These are phyloP conservation scores for Gaeumannomyces tritici DNA, from an alignment of 2,329 filamentous ascomycete species.

Conservation along the genomic window DNA sequence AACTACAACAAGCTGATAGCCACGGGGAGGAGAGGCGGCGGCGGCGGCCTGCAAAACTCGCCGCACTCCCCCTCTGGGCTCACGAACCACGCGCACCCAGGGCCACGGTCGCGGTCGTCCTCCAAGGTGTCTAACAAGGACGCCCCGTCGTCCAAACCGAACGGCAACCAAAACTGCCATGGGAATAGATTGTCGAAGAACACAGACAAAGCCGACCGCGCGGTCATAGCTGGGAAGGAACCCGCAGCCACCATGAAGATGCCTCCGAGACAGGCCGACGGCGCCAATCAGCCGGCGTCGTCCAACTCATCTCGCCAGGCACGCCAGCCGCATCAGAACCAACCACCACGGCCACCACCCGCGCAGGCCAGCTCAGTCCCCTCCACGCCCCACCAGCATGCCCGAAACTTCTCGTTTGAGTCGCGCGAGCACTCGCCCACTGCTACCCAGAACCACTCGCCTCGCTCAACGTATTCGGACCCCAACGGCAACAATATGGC, in stretches of 20 bases:
- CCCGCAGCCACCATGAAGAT: slow-evolving; percentile 31
- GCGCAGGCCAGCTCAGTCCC: slow-evolving; percentile 79
- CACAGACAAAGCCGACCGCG: slow-evolving; percentile 50
- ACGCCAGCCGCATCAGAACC: slow-evolving; percentile 3
- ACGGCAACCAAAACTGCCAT: slow-evolving; percentile 38
- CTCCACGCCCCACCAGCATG: slow-evolving; percentile 84
- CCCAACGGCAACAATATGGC: slow-evolving; percentile 63
- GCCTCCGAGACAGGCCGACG: slow-evolving; percentile 32
- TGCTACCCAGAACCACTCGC: slow-evolving; percentile 69
- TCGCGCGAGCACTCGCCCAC: slow-evolving; percentile 74
- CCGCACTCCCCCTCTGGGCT: slow-evolving; percentile 47
- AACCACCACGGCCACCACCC: slow-evolving; percentile 19
- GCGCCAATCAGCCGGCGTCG: slow-evolving; percentile 7
- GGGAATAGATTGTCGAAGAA: slow-evolving; percentile 51
- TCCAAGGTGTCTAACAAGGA: slow-evolving; percentile 52
- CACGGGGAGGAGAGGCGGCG: slow-evolving; percentile 43
- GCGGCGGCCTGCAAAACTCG: slow-evolving; percentile 45
- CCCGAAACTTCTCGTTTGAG: slow-evolving; percentile 70
- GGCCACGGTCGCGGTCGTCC: slow-evolving; percentile 46
- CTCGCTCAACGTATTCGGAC: slow-evolving; percentile 83
- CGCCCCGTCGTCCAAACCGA: slow-evolving; percentile 6
- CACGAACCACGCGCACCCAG: slow-evolving; percentile 38
- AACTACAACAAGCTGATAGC: slow-evolving; percentile 59
- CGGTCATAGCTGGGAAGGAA: slow-evolving; percentile 52
- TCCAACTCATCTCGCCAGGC: background rate